Evolutionary conservation across 2,329 filamentous ascomycete genomes (phyloP), one percentile per base, ranked within the genome.

Genomic region (Septoria linicola): DNA sequence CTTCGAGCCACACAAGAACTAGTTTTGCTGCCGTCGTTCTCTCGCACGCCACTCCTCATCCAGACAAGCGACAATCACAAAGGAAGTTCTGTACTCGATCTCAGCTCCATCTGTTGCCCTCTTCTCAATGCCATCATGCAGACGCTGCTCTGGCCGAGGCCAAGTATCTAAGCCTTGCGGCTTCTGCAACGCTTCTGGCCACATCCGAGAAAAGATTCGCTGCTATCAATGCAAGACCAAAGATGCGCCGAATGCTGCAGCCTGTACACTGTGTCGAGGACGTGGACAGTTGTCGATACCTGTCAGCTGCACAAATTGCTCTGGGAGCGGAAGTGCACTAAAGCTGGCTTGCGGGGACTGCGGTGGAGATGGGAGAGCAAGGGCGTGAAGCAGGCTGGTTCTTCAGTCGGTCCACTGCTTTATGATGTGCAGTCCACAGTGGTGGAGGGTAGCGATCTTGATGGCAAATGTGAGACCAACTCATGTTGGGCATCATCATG

Each of bases 191-290:
- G 20, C 34, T 10, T 30, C 44, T 8, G 44, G 44, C 14, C 44
- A 47, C 23, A 40, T 37, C 17, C 35, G 44, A 21, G 20, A 47
- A 19, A 34, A 34, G 4, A 47, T 47, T 13, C 44, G 44, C 16
- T 47, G 44, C 16, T 47, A 47, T 20, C 44, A 47, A 40, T 47
- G 44, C 23, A 47, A 47, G 30, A 16, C 34, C 13, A 39, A 47
- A 20, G 44, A 47, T 19, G 44, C 44, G 2, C 44, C 44, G 4
- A 47, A 34, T 35, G 44, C 44, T 20, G 44, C 44, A 27, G 34
- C 23, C 14, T 47, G 44, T 17, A 47, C 44, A 4, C 44, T 47
- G 11, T 47, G 44, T 19, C 34, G 44, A 8, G 44, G 44, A 32
- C 44, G 44, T 21, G 44, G 44, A 10, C 44, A 47, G 8, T 20